These are phyloP conservation scores for Arachnopeziza araneosa DNA, from an alignment of 2,329 filamentous ascomycete species.

Conservation along the genomic window DNA sequence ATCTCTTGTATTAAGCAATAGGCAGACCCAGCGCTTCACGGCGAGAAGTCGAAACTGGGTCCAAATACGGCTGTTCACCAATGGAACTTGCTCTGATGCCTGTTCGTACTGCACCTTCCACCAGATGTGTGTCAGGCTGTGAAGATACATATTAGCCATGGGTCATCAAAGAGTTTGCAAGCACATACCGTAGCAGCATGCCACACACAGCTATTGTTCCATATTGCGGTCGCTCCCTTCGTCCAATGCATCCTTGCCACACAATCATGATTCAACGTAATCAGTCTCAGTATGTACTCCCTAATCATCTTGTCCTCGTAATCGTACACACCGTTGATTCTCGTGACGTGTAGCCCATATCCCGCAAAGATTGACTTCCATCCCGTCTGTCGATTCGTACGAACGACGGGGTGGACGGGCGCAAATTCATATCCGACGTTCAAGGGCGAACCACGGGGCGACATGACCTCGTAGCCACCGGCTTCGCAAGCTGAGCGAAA, in stretches of 20 bases:
- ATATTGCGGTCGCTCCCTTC: constrained; percentile 39
- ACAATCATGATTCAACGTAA: constrained; percentile 48
- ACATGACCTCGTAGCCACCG: constrained; percentile 40
- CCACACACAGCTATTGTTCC: constrained; percentile 50
- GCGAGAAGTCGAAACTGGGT: constrained; percentile 35
- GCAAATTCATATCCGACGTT: constrained; percentile 41
- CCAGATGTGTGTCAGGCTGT: constrained; percentile 45
- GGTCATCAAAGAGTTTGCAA: neutral
- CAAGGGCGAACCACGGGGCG: constrained; percentile 41
- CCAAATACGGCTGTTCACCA: constrained; percentile 45
- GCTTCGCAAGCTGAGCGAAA: constrained; percentile 42
- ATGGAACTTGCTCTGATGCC: constrained; percentile 43
- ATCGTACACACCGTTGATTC: constrained; percentile 44
- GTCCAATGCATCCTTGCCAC: constrained; percentile 38
- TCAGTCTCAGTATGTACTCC: constrained; percentile 42
- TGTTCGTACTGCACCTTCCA: constrained; percentile 38
- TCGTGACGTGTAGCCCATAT: constrained; percentile 43
- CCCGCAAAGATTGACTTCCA: constrained; percentile 48
- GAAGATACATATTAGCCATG: constrained; percentile 29
- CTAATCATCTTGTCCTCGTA: constrained; percentile 44
- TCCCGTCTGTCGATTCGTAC: constrained; percentile 50
- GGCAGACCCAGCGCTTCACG: constrained; percentile 6
- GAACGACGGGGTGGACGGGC: constrained; percentile 38
- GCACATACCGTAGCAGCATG: constrained; percentile 43
- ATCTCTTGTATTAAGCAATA: no score